Evolutionary conservation across 2,329 filamentous ascomycete species (phyloP), one percentile per base, ranked within the genome.

Genomic region (Ophiostoma quercus): DNA sequence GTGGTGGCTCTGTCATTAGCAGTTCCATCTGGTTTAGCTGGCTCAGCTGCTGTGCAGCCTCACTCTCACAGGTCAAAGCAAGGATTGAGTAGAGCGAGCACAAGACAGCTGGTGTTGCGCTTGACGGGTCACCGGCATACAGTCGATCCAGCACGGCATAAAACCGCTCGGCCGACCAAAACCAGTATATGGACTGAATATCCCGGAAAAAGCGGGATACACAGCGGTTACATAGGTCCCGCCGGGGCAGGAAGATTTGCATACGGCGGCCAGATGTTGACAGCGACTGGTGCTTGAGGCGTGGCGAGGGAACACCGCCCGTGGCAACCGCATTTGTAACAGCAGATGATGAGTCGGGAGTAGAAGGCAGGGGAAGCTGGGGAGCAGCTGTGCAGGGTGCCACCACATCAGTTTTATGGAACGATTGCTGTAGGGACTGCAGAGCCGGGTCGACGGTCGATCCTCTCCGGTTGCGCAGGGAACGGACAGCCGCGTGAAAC

Each of bases 151-250:
- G 74, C 14, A 72, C 67, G 19, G 72, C 71, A n/a, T 74, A 74
- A 67, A 76, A 75, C 22, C 72, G 72, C 69, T 76, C 75, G 37
- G 73, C 73, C 0, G 75, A 74, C 71, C 75, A 74, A 67, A 76
- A 74, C 75, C 75, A 76, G 67, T 76, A 76, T 51, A 76, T 69
- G 9, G 74, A 74, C 70, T 76, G 75, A 37, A 76, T 73, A 43
- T 76, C 75, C 51, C 71, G 68, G 68, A 76, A 76, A 71, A 76
- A 76, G 66, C 75, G 74, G 19, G 74, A 72, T 1, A 76, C 72
- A 66, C 75, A 76, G 66, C 73, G 73, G 67, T 75, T 72, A 67
- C 75, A 76, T 11, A 76, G 72, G 66, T 76, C 75, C 19, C 75
- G 74, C 8, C 75, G 72, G 0, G 75, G 75, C 3, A 76, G 68